Conservation (phyloP, 257 asterid species). For the Lycium barbarum region DNA sequence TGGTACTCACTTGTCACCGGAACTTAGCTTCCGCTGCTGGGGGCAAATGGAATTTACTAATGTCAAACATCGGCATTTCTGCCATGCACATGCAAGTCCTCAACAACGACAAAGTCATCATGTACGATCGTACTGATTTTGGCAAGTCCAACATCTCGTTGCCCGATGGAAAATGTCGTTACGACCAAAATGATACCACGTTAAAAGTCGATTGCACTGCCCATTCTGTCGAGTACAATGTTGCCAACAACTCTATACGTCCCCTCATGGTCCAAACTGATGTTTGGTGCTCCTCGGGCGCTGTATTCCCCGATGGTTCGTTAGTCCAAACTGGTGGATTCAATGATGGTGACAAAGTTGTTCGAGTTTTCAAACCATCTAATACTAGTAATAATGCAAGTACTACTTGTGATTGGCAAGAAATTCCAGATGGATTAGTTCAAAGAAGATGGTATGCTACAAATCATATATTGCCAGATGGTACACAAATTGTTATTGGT, state of each 20-base stretch:
- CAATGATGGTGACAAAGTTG: slow-evolving; percentile 38
- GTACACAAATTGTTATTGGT: slow-evolving; percentile 39
- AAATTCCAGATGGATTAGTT: slow-evolving; percentile 22
- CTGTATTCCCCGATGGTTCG: slow-evolving; percentile 33
- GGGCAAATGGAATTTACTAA: slow-evolving; percentile 37
- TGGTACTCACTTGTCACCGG: not conserved
- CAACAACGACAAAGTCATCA: slow-evolving; percentile 36
- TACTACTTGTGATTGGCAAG: slow-evolving; percentile 38
- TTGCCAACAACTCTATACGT: slow-evolving; percentile 35
- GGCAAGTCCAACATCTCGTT: slow-evolving; percentile 39
- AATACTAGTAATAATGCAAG: not conserved
- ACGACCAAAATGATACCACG: not conserved
- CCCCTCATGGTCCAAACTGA: slow-evolving; percentile 42
- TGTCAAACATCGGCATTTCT: slow-evolving; percentile 34
- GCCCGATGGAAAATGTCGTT: slow-evolving; percentile 37
- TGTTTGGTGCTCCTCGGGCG: slow-evolving; percentile 44
- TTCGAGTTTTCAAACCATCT: slow-evolving; percentile 28
- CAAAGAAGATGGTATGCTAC: slow-evolving; percentile 46
- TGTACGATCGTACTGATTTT: slow-evolving; percentile 39
- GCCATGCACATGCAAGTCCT: slow-evolving; percentile 54
- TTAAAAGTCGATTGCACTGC: slow-evolving; percentile 38
- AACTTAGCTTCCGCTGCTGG: not conserved
- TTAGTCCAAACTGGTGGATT: slow-evolving; percentile 39
- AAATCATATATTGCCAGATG: slow-evolving; percentile 43
- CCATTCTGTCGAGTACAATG: slow-evolving; percentile 40